Evolutionary conservation across 371 early-diverging fungal species (phyloP), one percentile per base, ranked within the genome.

Genomic region (Mycotypha africana): DNA sequence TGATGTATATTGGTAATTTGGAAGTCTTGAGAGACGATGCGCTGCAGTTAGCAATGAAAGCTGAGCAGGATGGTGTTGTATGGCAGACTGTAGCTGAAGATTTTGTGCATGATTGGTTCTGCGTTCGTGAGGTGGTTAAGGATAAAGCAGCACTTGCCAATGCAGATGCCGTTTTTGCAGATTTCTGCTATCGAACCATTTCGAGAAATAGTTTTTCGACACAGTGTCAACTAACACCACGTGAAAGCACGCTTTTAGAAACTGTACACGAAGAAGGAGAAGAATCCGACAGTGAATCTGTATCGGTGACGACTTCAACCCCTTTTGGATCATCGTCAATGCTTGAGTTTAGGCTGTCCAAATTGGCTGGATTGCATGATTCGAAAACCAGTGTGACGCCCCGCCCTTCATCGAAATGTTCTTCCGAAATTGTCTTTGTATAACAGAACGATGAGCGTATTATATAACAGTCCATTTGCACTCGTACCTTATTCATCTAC

Each of bases 1-100:
- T 74, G 24, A 60, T 74, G 64, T 68, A 58, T 42, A 53, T 74
- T 37, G 74, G 70, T 20, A 56, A 70, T 38, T 38, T 45, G 19
- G 74, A 74, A 36, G 68, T 68, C 2, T 47, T 74, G 9, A 51
- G 68, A 11, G 74, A 74, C 45, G 74, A 74, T 53, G 70, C 62
- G 0, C 21, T 70, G 4, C 59, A 65, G 34, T 48, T 74, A 22
- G 74, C 66, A 1, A 31, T 45, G 26, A 67, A 70, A 34, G 62
- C 65, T n/a, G 57, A 70, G 20, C 46, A 62, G 12, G 70, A 74
- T 28, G 65, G 68, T 21, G 65, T 74, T 7, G 39, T 47, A 20
- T 67, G 65, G 57, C 49, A 67, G 22, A 67, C 66, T 3, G 51
- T 74, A 0, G 47, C 62, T 8, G 74, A 74, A 31, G 65, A 67